Percentiles rank a stretch among this genome's conserved stretches.
phyloP scores from a whole-genome alignment of 768 basidiomycete species.

The Sutorius australiensis region DNA sequence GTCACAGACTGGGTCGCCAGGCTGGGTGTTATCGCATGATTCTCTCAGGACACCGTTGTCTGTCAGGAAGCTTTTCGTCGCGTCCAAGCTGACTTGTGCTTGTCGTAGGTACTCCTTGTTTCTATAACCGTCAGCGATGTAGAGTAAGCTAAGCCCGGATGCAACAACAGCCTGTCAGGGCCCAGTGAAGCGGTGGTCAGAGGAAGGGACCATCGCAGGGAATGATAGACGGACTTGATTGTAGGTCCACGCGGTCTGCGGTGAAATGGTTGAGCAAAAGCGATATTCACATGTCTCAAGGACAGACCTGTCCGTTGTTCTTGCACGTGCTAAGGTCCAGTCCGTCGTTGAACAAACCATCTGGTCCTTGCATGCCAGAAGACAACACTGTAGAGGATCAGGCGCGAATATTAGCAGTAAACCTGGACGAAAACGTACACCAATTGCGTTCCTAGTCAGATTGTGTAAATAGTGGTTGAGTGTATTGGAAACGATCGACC shows the following conservation, averaged over 20 bases:
- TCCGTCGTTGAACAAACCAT: constrained; percentile 33
- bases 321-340: constrained; percentile 20
- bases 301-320: constrained; percentile 26
- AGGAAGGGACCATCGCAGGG: not conserved
- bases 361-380: constrained; percentile 28
- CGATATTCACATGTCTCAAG: not conserved
- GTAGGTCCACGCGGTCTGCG: constrained; percentile 53
- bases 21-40: constrained; percentile 46
- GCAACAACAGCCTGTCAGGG: constrained; percentile 47
- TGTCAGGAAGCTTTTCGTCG: constrained; percentile 40
- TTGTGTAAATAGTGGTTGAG: not conserved
- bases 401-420: not conserved
- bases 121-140: constrained; percentile 31
- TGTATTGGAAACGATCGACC: not conserved
- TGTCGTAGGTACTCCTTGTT: constrained; percentile 39
- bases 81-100: constrained; percentile 52
- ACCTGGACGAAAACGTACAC: constrained; percentile 20
- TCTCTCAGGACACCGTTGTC: constrained; percentile 43
- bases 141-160: constrained; percentile 48
- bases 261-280: not conserved
- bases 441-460: constrained; percentile 23
- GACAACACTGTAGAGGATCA: constrained; percentile 17
- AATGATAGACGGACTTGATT: constrained; percentile 43
- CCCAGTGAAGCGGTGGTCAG: not conserved
- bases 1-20: constrained; percentile 41